Conservation (phyloP, 2,329 filamentous ascomycete genomes). For the Penicillium sp. region DNA sequence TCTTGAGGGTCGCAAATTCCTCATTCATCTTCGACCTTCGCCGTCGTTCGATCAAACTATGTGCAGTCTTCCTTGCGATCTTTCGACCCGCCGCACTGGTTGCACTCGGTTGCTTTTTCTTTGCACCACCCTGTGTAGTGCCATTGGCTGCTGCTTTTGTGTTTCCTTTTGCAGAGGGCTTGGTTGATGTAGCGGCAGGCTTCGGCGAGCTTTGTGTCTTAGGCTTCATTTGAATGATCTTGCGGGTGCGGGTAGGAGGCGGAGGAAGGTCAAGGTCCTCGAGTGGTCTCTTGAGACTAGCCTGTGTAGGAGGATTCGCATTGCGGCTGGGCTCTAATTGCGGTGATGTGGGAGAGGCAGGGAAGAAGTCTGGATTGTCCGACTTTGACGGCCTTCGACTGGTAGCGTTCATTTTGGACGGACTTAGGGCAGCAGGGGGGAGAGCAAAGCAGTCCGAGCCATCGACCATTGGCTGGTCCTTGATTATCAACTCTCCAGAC, state of each 20-base stretch:
- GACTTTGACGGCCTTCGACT: conserved; percentile 37
- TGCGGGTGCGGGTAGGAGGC: conserved; percentile 86
- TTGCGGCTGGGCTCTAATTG: conserved; percentile 30
- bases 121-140: conserved; percentile 51
- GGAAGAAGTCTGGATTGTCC: conserved; percentile 35
- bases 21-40: conserved; percentile 98
- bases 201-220: conserved; percentile 53
- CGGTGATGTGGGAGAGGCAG: conserved; percentile 42
- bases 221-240: conserved; percentile 98
- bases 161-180: conserved; percentile 31
- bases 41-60: conserved; percentile 90
- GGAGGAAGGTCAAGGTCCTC: conserved; percentile 78
- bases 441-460: conserved; percentile 41
- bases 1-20: conserved; percentile 90
- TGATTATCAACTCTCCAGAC: conserved; percentile 45
- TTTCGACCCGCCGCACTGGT: conserved; percentile 89
- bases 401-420: conserved; percentile 26
- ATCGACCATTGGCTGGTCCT: conserved; percentile 38
- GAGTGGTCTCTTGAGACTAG: conserved; percentile 46
- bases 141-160: conserved; percentile 24
- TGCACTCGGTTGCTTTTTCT: conserved; percentile 77
- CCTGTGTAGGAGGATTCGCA: conserved; percentile 33
- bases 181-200: conserved; percentile 38
- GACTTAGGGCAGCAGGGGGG: conserved; percentile 42
- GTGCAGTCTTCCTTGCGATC: conserved; percentile 93